Evolutionary conservation across 371 early-diverging fungal species (phyloP), one percentile per base, ranked within the genome.

Genomic region (Apophysomyces sp.): DNA sequence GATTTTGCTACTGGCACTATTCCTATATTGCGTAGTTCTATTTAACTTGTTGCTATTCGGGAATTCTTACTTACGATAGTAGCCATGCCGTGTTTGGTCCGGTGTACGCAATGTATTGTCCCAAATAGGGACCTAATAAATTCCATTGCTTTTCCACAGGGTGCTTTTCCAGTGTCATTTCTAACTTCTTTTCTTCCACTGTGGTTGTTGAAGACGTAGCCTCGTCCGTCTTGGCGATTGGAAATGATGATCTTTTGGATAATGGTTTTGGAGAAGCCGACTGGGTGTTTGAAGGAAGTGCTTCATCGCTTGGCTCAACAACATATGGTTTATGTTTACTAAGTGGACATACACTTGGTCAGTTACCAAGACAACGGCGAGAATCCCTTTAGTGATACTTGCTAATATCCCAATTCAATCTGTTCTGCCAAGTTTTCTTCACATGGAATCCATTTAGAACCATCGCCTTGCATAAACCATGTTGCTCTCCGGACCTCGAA

Each of bases 391-490:
- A 15, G 18, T 41, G 1, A 15, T 18, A 54, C 81, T 71, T 81
- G 87, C 88, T 72, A 71, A 67, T 92, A 94, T 15, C 95, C 94
- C 55, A 86, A 78, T 78, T 95, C 95, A 51, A 93, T 74, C 70
- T 95, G 94, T 28, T 83, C 71, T 0, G 92, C 69, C 31, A 95
- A 73, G 49, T 89, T 90, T 62, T 88, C 92, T 60, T 93, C 92
- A 65, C 94, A 93, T 5, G 95, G 94, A 16, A 88, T 63, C 72
- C 82, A 92, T 54, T 86, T 86, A 4, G 71, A 74, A 24, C 88
- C 85, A 67, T 80, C 81, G 0, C 82, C 64, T 67, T 84, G 84
- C 57, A 82, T 72, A 73, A 93, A 95, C 95, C 95, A 95, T 4
- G 88, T 86, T 0, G 92, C 92, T 30, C 95, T 74, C 30, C 92